Conservation (phyloP, 2,329 filamentous ascomycete species). For the Diatrype stigma region DNA sequence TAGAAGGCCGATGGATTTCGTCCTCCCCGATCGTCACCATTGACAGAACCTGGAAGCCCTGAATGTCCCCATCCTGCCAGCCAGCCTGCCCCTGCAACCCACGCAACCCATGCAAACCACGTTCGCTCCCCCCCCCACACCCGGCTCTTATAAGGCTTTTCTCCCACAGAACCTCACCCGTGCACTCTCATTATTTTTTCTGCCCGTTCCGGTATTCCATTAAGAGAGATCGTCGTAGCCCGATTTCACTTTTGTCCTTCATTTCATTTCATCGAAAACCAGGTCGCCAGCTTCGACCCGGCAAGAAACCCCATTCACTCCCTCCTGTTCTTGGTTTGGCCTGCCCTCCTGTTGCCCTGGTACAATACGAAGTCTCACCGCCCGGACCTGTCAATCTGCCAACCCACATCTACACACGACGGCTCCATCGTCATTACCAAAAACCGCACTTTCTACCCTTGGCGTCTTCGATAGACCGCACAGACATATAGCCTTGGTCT, state of each 20-base stretch:
- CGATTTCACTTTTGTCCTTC: constrained; percentile 20
- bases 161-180: no score
- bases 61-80: no score
- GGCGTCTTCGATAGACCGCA: constrained; percentile 29
- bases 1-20: no score
- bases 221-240: constrained; percentile 12
- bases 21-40: not conserved
- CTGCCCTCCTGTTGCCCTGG: constrained; percentile 13
- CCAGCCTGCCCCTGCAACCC: no score
- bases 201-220: constrained; percentile 6
- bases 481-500: constrained; percentile 10
- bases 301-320: constrained; percentile 6
- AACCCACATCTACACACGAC: constrained; percentile 3
- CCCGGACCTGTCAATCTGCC: constrained; percentile 5
- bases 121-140: no score
- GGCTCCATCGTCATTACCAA: constrained; percentile 3
- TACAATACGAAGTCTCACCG: constrained; percentile 18
- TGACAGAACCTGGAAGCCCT: no score
- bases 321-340: constrained; percentile 11
- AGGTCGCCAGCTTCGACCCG: constrained; percentile 27
- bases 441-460: constrained; percentile 21
- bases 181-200: not conserved
- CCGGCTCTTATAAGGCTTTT: no score
- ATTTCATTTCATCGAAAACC: constrained; percentile 22
- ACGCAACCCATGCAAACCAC: no score